Percentiles rank a stretch among this genome's conserved stretches.
phyloP scores from a whole-genome alignment of 2,329 filamentous ascomycete genomes.

The Periconia macrospinosa region DNA sequence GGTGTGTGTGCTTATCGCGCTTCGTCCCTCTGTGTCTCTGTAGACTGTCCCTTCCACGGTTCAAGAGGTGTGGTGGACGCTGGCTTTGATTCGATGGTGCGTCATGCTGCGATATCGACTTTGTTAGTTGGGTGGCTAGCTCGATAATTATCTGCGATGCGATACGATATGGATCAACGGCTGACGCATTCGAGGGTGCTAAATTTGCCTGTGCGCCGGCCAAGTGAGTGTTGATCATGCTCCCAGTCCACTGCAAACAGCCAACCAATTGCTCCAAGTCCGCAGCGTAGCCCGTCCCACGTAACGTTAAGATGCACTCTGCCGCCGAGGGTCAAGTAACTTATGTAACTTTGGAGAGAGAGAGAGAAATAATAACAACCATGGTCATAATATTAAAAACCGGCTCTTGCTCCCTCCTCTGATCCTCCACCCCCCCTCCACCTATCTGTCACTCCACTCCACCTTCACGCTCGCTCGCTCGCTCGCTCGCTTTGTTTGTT shows the following conservation, averaged over 20 bases:
- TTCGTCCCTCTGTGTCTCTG: too few relatives aligned
- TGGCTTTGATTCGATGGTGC: slow-evolving; percentile 3
- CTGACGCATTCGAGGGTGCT: slow-evolving; percentile 15
- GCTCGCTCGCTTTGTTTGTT: slow-evolving; percentile 19
- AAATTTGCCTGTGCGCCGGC: slow-evolving; percentile 24
- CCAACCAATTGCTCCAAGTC: too few relatives aligned
- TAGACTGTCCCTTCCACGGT: too few relatives aligned
- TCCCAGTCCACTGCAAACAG: background rate
- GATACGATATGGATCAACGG: slow-evolving; percentile 9
- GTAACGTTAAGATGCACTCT: too few relatives aligned
- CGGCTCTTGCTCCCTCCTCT: slow-evolving; percentile 11
- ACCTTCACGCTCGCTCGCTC: too few relatives aligned
- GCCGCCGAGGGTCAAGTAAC: slow-evolving; percentile 21
- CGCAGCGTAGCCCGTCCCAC: too few relatives aligned
- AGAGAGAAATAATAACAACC: too few relatives aligned
- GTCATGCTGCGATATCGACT: too few relatives aligned
- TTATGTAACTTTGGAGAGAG: too few relatives aligned
- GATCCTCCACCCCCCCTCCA: slow-evolving; percentile 13
- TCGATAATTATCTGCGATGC: background rate
- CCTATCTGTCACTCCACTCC: too few relatives aligned
- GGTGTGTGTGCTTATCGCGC: background rate
- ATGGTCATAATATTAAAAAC: slow-evolving; percentile 19
- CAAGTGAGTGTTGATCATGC: slow-evolving; percentile 28
- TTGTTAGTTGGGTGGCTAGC: too few relatives aligned
- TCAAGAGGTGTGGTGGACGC: background rate